phyloP scores from a whole-genome alignment of 148 eudicot species.

The Rhododendron ovatum region DNA sequence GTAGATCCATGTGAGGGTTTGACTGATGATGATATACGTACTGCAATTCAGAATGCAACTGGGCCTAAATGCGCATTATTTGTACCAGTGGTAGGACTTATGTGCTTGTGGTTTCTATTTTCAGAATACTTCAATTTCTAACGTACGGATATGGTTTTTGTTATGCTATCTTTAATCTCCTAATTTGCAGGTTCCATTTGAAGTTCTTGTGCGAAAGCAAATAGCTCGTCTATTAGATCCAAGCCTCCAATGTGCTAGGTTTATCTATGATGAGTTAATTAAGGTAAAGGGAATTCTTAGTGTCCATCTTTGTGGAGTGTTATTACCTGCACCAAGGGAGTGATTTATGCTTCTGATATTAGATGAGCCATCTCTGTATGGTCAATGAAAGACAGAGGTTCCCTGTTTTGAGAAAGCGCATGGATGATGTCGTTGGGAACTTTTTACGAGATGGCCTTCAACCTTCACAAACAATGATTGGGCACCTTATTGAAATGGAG shows the following conservation, averaged over 20 bases:
- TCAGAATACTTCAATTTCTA: not conserved
- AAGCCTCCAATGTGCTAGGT: slow-evolving; percentile 92
- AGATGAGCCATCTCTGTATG: slow-evolving; percentile 91
- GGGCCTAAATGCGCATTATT: slow-evolving; percentile 89
- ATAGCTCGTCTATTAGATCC: slow-evolving; percentile 89
- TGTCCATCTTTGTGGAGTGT: not conserved
- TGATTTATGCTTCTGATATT: slow-evolving; percentile 15
- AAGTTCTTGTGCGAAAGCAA: slow-evolving; percentile 72
- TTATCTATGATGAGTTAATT: slow-evolving; percentile 77
- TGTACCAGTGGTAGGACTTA: slow-evolving; percentile 80
- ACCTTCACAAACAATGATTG: slow-evolving; percentile 76
- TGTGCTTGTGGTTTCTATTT: not conserved
- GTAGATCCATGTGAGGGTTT: slow-evolving; percentile 96
- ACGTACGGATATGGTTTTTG: not conserved
- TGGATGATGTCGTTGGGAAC: slow-evolving; percentile 78
- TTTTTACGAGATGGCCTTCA: slow-evolving; percentile 77
- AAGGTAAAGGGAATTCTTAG: slow-evolving; percentile 42
- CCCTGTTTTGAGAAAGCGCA: slow-evolving; percentile 74
- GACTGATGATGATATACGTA: slow-evolving; percentile 91
- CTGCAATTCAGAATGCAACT: slow-evolving; percentile 97
- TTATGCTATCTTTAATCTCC: not conserved
- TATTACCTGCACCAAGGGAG: not conserved
- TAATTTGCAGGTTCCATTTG: slow-evolving; percentile 50
- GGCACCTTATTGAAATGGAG: slow-evolving; percentile 92
- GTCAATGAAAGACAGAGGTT: slow-evolving; percentile 76